Evolutionary conservation across 202 grass and related monocot genomes (phyloP).

Genomic region (Miscanthus sacchariflorus): DNA sequence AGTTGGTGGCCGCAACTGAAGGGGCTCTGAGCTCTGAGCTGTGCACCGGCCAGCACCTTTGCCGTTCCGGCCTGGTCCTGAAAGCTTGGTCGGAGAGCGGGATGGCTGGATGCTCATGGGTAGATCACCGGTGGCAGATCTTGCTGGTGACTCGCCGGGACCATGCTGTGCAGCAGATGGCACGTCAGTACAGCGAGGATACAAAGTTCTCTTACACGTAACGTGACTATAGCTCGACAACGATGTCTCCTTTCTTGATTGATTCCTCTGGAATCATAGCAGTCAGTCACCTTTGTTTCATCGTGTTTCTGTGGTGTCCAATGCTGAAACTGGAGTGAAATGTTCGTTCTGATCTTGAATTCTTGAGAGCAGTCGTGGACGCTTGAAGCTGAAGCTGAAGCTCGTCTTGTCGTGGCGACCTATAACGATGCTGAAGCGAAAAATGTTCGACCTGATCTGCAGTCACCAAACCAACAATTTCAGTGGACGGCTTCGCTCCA

Average conservation of each 20-base stretch:
- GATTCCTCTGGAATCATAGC: neutral
- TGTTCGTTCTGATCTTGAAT: slow-evolving; percentile 22
- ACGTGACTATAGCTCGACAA: neutral
- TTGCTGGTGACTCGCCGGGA: neutral
- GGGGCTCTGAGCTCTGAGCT: neutral
- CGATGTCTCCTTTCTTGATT: neutral
- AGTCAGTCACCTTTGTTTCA: neutral
- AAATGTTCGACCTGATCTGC: neutral
- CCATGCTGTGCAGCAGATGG: neutral
- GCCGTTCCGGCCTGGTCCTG: slow-evolving; percentile 24
- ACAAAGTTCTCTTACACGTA: neutral
- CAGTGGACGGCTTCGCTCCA: neutral
- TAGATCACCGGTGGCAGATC: neutral
- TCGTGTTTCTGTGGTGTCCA: neutral
- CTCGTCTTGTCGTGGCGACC: neutral
- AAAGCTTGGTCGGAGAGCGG: slow-evolving; percentile 7
- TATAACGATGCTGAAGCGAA: neutral
- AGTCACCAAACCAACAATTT: neutral
- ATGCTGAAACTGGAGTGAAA: neutral
- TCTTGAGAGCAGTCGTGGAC: neutral
- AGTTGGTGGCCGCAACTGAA: slow-evolving; percentile 7
- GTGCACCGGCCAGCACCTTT: neutral
- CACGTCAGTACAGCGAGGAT: neutral
- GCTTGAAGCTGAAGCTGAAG: slow-evolving; percentile 32
- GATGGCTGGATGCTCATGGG: neutral